These are phyloP conservation scores for Diaporthe amygdali DNA, from an alignment of 2,329 filamentous ascomycete species.

Conservation along the genomic window DNA sequence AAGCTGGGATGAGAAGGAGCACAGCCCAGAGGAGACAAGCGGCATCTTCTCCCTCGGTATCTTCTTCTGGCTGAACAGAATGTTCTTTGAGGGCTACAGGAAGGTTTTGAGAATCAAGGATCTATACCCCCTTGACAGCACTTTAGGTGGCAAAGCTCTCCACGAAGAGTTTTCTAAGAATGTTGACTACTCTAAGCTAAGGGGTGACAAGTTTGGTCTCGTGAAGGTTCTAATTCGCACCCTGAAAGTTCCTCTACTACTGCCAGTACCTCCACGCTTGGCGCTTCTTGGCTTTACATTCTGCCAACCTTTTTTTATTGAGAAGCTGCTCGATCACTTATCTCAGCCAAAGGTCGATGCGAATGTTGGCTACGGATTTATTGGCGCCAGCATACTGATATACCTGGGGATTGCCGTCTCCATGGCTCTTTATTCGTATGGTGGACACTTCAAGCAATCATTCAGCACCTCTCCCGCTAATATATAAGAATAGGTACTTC, in stretches of 20 bases:
- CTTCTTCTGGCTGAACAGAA: constrained; percentile 38
- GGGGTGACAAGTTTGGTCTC: constrained; percentile 33
- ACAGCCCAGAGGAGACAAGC: constrained; percentile 43
- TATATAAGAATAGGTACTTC: neutral
- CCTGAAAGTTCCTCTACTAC: constrained; percentile 37
- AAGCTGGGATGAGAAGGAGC: constrained; percentile 40
- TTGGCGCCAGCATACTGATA: constrained; percentile 37
- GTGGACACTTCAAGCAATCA: constrained; percentile 26
- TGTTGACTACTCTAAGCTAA: constrained; percentile 24
- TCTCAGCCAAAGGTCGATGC: constrained; percentile 29
- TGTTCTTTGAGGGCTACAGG: constrained; percentile 37
- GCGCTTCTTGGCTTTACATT: constrained; percentile 46
- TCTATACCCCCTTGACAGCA: constrained; percentile 35
- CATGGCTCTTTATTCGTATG: constrained; percentile 39
- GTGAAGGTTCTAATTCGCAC: constrained; percentile 35
- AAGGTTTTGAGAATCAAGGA: constrained; percentile 38
- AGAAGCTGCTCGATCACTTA: constrained; percentile 41
- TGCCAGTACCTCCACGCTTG: constrained; percentile 42
- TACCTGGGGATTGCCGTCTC: constrained; percentile 41
- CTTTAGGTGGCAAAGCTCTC: constrained; percentile 30
- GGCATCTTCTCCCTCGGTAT: constrained; percentile 36
- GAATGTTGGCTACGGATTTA: constrained; percentile 38
- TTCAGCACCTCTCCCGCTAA: constrained; percentile 25
- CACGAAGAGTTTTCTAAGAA: constrained; percentile 16
- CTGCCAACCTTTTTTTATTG: constrained; percentile 49